Evolutionary conservation across 768 basidiomycete species (phyloP).

Genomic region (Mycena chlorophos): DNA sequence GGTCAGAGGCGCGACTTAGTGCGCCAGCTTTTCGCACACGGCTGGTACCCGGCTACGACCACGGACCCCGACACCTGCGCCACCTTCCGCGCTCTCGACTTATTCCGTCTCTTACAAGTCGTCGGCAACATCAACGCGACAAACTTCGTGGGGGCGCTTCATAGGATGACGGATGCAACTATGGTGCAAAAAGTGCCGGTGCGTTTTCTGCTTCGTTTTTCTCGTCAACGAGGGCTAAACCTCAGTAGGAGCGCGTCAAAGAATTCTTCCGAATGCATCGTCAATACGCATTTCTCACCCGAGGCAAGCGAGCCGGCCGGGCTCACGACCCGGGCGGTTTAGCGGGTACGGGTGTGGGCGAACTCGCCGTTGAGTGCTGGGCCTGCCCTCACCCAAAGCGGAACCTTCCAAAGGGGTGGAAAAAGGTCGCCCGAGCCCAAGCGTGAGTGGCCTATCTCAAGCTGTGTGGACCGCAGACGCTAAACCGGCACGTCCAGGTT

Average conservation of each 20-base stretch:
- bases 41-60: slow-evolving; percentile 5
- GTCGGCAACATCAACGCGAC: background rate
- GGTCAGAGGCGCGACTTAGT: background rate
- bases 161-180: slow-evolving; percentile 3
- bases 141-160: background rate
- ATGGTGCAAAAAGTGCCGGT: background rate
- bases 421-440: background rate
- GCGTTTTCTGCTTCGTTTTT: background rate
- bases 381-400: slow-evolving; percentile 15
- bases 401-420: slow-evolving; percentile 21
- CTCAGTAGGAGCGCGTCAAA: slow-evolving; percentile 7
- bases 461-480: background rate
- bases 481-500: slow-evolving; percentile 8
- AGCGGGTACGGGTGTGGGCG: slow-evolving; percentile 2
- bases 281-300: background rate
- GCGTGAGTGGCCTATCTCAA: background rate
- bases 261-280: background rate
- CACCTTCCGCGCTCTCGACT: slow-evolving; percentile 2
- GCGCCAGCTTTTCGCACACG: background rate
- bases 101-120: slow-evolving; percentile 16
- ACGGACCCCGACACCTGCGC: slow-evolving; percentile 12
- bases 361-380: slow-evolving; percentile 17
- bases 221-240: background rate
- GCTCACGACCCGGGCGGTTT: slow-evolving; percentile 2
- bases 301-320: slow-evolving; percentile 12